These are phyloP conservation scores for Globisporangium megalacanthum DNA, from an alignment of 352 stramenopile species.

Conservation along the genomic window DNA sequence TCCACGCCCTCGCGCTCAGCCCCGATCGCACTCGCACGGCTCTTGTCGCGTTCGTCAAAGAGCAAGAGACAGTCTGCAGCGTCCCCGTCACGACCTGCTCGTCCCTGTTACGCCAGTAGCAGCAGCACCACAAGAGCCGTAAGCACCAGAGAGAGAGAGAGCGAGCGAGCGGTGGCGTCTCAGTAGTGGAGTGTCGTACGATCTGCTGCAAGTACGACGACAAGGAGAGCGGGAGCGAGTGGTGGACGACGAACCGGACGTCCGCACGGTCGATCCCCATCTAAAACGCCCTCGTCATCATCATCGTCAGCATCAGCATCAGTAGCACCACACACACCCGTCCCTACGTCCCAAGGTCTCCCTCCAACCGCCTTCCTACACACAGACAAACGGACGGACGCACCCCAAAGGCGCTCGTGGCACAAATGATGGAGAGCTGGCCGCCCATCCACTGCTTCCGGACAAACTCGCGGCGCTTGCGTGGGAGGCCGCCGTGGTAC, in stretches of 20 bases:
- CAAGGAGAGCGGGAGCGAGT: slow-evolving; percentile 61
- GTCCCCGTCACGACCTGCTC: slow-evolving; percentile 59
- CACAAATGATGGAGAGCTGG: slow-evolving; percentile 67
- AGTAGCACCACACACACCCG: background rate
- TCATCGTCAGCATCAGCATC: background rate
- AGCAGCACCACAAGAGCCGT: background rate
- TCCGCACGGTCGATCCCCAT: slow-evolving; percentile 79
- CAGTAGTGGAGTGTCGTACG: slow-evolving; percentile 23
- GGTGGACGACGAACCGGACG: slow-evolving; percentile 71
- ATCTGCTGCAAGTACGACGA: slow-evolving; percentile 76
- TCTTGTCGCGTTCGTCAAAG: slow-evolving; percentile 53
- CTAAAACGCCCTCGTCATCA: slow-evolving; percentile 15
- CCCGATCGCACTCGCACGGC: slow-evolving; percentile 37
- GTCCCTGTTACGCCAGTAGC: slow-evolving; percentile 29
- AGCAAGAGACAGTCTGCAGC: slow-evolving; percentile 47
- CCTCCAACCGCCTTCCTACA: background rate
- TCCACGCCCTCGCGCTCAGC: slow-evolving; percentile 27
- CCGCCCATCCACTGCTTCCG: slow-evolving; percentile 77
- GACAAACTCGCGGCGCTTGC: slow-evolving; percentile 59
- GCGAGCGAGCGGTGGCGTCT: background rate
- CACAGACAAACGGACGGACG: background rate
- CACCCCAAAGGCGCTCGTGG: slow-evolving; percentile 75
- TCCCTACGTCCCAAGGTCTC: no score
- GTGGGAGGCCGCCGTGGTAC: slow-evolving; percentile 61
- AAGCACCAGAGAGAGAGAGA: background rate